These are phyloP conservation scores for Penicillium silybi DNA, from an alignment of 495 filamentous ascomycete genomes.

Conservation along the genomic window DNA sequence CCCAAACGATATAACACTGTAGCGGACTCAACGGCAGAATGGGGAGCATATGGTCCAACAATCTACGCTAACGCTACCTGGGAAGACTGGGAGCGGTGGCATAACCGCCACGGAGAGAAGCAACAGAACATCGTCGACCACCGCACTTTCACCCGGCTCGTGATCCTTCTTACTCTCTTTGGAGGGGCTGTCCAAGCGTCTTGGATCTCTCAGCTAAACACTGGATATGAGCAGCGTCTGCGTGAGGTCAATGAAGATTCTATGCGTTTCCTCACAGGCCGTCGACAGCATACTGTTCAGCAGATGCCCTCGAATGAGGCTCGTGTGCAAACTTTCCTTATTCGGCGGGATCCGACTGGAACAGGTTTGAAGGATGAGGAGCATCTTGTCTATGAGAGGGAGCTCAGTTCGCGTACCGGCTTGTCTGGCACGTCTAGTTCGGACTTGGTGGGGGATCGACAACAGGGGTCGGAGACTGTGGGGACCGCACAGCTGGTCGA, in stretches of 20 bases:
- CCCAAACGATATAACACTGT: slow-evolving; percentile 17
- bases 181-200: slow-evolving; percentile 67
- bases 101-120: slow-evolving; percentile 53
- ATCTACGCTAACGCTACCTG: slow-evolving; percentile 86
- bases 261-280: slow-evolving; percentile 54
- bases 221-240: slow-evolving; percentile 55
- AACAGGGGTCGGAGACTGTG: background rate
- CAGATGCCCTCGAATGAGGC: slow-evolving; percentile 51
- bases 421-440: background rate
- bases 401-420: slow-evolving; percentile 23
- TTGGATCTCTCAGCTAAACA: slow-evolving; percentile 55
- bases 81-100: slow-evolving; percentile 97
- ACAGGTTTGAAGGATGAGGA: slow-evolving; percentile 44
- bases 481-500: background rate
- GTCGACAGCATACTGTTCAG: slow-evolving; percentile 46
- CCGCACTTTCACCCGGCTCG: slow-evolving; percentile 62
- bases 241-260: slow-evolving; percentile 61
- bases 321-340: slow-evolving; percentile 69
- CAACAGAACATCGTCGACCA: slow-evolving; percentile 68
- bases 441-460: background rate
- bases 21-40: slow-evolving; percentile 9
- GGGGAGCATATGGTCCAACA: slow-evolving; percentile 32
- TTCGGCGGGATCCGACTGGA: slow-evolving; percentile 57
- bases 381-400: slow-evolving; percentile 33
- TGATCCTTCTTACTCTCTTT: slow-evolving; percentile 61